Conservation (phyloP, 1,284 basidiomycete genomes). For the Veloboletus limbatus region DNA sequence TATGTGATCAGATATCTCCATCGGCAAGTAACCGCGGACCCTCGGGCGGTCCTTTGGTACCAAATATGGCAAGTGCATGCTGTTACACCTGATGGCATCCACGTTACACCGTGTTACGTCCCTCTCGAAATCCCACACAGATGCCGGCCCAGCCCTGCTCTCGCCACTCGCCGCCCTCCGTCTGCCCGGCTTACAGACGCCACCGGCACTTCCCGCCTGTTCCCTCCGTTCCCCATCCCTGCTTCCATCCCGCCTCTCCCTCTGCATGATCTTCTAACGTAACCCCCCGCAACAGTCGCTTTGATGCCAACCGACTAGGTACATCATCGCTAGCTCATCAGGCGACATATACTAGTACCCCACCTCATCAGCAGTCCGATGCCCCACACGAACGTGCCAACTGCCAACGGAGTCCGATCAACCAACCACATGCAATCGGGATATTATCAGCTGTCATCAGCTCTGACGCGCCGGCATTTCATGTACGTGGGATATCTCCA, state of each 20-base stretch:
- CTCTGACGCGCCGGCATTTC: background rate
- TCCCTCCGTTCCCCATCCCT: slow-evolving; percentile 17
- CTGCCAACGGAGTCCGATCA: too few relatives aligned
- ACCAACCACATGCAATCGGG: slow-evolving; percentile 3
- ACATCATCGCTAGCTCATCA: too few relatives aligned
- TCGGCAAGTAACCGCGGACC: slow-evolving; percentile 33
- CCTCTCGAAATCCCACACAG: slow-evolving; percentile 18
- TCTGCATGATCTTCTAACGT: too few relatives aligned
- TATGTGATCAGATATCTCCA: slow-evolving; percentile 28
- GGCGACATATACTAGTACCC: too few relatives aligned
- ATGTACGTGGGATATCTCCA: slow-evolving; percentile 8
- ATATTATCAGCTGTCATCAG: background rate
- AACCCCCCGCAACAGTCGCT: too few relatives aligned
- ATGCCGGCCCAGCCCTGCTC: slow-evolving; percentile 27
- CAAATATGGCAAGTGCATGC: slow-evolving; percentile 23
- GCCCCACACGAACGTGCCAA: too few relatives aligned
- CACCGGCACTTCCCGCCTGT: slow-evolving; percentile 26
- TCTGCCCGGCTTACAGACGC: slow-evolving; percentile 22
- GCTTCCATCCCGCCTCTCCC: background rate
- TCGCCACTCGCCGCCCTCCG: slow-evolving; percentile 21
- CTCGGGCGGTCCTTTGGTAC: slow-evolving; percentile 23
- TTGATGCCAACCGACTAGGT: too few relatives aligned
- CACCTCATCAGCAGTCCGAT: too few relatives aligned
- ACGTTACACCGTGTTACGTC: slow-evolving; percentile 31
- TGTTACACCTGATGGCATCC: slow-evolving; percentile 24